Percentiles rank a stretch among this genome's conserved stretches.
Conservation (phyloP, 371 early-diverging fungal genomes). For the Nematocida parisii region DNA sequence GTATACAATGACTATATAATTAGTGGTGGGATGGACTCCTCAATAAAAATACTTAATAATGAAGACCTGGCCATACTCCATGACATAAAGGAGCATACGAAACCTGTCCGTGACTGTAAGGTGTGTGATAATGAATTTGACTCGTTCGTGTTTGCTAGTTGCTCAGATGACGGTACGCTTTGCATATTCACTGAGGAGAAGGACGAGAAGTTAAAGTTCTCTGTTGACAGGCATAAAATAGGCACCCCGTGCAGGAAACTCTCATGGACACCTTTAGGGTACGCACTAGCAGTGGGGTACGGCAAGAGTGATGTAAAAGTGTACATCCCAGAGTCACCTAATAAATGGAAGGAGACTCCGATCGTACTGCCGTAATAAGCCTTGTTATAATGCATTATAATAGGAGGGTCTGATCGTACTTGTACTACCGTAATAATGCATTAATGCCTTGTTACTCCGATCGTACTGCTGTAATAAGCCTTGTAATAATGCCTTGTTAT, state of each 20-base stretch:
- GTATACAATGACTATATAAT: constrained; percentile 60
- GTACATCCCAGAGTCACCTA: constrained; percentile 59
- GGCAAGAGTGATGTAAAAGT: constrained; percentile 63
- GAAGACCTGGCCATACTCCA: constrained; percentile 32
- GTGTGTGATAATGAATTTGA: constrained; percentile 59
- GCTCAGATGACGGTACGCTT: constrained; percentile 66
- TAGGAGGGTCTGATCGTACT: neutral
- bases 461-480: neutral
- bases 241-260: constrained; percentile 61
- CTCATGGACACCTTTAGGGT: constrained; percentile 66
- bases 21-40: constrained; percentile 64
- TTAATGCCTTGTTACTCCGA: too few relatives aligned
- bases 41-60: constrained; percentile 54
- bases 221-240: constrained; percentile 57
- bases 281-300: constrained; percentile 66
- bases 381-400: neutral
- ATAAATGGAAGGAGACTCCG: constrained; percentile 63
- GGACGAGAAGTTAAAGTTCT: constrained; percentile 4
- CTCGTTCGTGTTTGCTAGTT: constrained; percentile 64
- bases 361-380: constrained; percentile 40
- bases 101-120: constrained; percentile 60
- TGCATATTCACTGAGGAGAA: constrained; percentile 56
- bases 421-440: too few relatives aligned
- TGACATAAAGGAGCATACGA: constrained; percentile 61
- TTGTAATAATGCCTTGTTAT: too few relatives aligned